Conservation (phyloP, 495 filamentous ascomycete species). For the Penicillium bialowiezense region DNA sequence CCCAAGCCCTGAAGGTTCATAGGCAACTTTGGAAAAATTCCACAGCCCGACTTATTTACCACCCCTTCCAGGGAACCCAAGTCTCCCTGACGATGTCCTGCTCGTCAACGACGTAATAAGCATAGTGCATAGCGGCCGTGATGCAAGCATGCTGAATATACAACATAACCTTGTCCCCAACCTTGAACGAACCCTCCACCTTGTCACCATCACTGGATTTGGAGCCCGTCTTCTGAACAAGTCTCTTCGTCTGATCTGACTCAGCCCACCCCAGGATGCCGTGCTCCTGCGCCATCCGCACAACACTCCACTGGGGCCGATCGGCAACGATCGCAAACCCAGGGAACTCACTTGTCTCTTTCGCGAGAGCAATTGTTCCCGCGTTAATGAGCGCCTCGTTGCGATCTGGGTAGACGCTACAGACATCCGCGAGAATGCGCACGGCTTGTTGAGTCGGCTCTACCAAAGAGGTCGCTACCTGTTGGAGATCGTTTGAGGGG, state of each 20-base stretch:
- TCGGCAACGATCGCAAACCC: conserved; percentile 16
- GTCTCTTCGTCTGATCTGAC: conserved; percentile 5
- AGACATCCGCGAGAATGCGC: conserved; percentile 22
- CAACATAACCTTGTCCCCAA: conserved; percentile 28
- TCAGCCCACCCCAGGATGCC: conserved; percentile 46
- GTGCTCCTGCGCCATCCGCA: conserved; percentile 64
- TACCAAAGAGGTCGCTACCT: conserved; percentile 21
- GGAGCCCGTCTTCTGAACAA: not conserved
- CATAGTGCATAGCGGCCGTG: conserved; percentile 23
- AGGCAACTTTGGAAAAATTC: no score
- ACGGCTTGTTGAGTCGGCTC: conserved; percentile 17
- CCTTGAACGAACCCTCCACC: conserved; percentile 17
- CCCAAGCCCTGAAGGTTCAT: not conserved
- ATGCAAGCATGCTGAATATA: conserved; percentile 34
- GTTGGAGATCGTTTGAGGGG: conserved; percentile 25
- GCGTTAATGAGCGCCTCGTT: conserved; percentile 29
- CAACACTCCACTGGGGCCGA: conserved; percentile 56
- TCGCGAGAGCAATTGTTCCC: conserved; percentile 19
- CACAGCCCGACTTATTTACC: conserved; percentile 2
- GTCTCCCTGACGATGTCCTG: conserved; percentile 26
- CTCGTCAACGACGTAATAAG: conserved; percentile 27
- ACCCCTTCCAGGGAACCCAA: conserved; percentile 32
- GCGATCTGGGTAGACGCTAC: conserved; percentile 25
- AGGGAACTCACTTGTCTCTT: conserved; percentile 21
- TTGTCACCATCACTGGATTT: conserved; percentile 7